Percentiles rank a stretch among this genome's conserved stretches.
phyloP scores from a whole-genome alignment of 139 green algal species.

The Chlorella sorokiniana region DNA sequence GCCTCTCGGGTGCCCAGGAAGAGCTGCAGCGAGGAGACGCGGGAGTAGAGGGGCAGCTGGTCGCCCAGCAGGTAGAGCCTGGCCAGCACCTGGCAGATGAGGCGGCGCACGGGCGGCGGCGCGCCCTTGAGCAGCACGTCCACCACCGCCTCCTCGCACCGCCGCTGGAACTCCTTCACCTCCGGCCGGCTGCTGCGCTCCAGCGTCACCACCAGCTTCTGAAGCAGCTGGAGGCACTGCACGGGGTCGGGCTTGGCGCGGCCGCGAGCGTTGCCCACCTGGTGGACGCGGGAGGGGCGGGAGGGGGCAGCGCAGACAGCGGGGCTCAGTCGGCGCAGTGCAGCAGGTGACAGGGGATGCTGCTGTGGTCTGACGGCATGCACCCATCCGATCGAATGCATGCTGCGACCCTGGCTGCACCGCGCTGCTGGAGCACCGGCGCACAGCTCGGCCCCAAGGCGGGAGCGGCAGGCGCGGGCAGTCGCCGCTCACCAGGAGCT shows the following conservation, averaged over 20 bases:
- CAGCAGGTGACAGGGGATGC: too few relatives aligned
- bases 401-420: too few relatives aligned
- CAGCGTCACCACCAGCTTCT: conserved; percentile 76
- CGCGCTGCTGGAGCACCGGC: too few relatives aligned
- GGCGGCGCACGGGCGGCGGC: conserved; percentile 60
- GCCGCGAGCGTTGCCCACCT: conserved; percentile 52
- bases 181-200: conserved; percentile 45
- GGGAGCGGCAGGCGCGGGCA: background rate
- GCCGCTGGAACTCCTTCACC: conserved; percentile 74
- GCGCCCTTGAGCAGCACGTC: conserved; percentile 64
- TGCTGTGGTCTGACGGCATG: too few relatives aligned
- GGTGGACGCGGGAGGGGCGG: background rate
- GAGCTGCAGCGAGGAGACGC: conserved; percentile 65
- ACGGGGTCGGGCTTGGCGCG: conserved; percentile 42
- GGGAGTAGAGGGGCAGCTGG: conserved; percentile 72
- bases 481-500: conserved; percentile 62
- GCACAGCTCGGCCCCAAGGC: background rate
- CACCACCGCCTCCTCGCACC: conserved; percentile 72
- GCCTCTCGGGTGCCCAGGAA: conserved; percentile 68
- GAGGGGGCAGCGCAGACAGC: background rate
- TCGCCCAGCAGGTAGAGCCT: conserved; percentile 73
- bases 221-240: conserved; percentile 74
- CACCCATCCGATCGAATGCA: too few relatives aligned
- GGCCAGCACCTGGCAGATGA: conserved; percentile 67
- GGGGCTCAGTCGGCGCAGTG: too few relatives aligned